Evolutionary conservation across 495 filamentous ascomycete species (phyloP).

Genomic region (Haplographium delicatum): DNA sequence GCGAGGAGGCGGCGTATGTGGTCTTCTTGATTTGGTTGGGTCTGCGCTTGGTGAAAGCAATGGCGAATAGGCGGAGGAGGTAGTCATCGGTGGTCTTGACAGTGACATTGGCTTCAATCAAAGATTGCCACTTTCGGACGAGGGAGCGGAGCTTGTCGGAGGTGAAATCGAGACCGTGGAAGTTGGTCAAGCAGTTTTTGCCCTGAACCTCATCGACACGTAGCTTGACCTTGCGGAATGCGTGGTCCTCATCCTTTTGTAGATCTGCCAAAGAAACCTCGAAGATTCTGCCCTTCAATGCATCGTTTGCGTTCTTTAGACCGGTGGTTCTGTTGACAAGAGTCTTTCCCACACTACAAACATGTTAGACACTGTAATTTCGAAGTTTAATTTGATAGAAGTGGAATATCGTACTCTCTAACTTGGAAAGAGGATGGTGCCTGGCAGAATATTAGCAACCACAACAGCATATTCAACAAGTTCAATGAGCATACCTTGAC

Average conservation of each 20-base stretch:
- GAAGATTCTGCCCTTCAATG: slow-evolving; percentile 96
- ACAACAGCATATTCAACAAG: background rate
- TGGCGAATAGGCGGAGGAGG: slow-evolving; percentile 94
- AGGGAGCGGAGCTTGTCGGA: slow-evolving; percentile 98
- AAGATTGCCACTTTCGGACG: slow-evolving; percentile 97
- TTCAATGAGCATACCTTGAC: slow-evolving; percentile 68
- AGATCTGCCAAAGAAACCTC: slow-evolving; percentile 98
- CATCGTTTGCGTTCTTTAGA: slow-evolving; percentile 99
- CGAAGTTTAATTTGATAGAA: slow-evolving; percentile 28
- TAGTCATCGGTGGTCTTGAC: slow-evolving; percentile 99
- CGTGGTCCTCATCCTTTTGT: slow-evolving; percentile 98
- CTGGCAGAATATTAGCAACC: slow-evolving; percentile 40
- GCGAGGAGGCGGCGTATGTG: slow-evolving; percentile 91
- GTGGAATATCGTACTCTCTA: slow-evolving; percentile 72
- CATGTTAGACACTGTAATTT: slow-evolving; percentile 23
- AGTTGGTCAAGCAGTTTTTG: slow-evolving; percentile 99
- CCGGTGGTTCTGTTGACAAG: slow-evolving; percentile 98
- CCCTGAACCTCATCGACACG: slow-evolving; percentile 97
- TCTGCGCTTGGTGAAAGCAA: slow-evolving; percentile 97
- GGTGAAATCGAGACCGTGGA: slow-evolving; percentile 99
- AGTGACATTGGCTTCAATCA: slow-evolving; percentile 98
- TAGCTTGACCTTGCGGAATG: slow-evolving; percentile 99
- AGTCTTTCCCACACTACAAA: slow-evolving; percentile 89
- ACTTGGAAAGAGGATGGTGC: slow-evolving; percentile 93
- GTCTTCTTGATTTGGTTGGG: slow-evolving; percentile 99